Evolutionary conservation across 306 rosid genomes (phyloP).

Genomic region (barrel medic (Medicago truncatula)): DNA sequence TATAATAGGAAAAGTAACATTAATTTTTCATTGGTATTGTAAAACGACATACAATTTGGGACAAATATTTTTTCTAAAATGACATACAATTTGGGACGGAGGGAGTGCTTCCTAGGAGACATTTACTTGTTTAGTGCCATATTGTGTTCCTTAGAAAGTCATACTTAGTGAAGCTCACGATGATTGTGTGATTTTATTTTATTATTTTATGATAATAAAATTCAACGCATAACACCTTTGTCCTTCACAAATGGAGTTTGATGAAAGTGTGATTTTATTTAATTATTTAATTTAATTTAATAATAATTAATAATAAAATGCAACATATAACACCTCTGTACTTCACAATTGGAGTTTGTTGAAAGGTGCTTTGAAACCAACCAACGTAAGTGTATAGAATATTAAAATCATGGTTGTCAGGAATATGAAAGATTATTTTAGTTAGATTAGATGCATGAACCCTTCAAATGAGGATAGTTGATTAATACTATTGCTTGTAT

Average conservation of each 20-base stretch:
- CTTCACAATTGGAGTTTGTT: slow-evolving; percentile 7
- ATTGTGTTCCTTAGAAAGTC: not conserved
- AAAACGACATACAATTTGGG: too few species aligned
- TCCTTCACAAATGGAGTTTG: not conserved
- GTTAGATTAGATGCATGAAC: slow-evolving; percentile 18
- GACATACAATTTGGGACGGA: too few species aligned
- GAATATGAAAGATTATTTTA: slow-evolving; percentile 33
- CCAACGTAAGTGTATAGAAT: not conserved
- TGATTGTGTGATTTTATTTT: slow-evolving; percentile 9
- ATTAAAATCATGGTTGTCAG: slow-evolving; percentile 29
- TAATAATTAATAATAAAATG: slow-evolving; percentile 5
- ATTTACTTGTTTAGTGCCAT: not conserved
- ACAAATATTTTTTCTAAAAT: too few species aligned
- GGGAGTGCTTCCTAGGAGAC: not conserved
- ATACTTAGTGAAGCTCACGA: slow-evolving; percentile 24
- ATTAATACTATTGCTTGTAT: not conserved
- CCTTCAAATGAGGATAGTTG: not conserved
- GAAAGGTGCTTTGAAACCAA: slow-evolving; percentile 31
- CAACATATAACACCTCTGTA: not conserved
- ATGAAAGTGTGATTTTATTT: not conserved
- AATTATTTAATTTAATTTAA: not conserved
- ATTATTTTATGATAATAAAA: not conserved
- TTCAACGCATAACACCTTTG: slow-evolving; percentile 8
- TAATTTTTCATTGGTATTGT: too few species aligned
- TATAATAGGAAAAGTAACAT: too few species aligned